Evolutionary conservation across 1,284 basidiomycete genomes (phyloP), one percentile per base, ranked within the genome.

Genomic region (Vanrija humicola): DNA sequence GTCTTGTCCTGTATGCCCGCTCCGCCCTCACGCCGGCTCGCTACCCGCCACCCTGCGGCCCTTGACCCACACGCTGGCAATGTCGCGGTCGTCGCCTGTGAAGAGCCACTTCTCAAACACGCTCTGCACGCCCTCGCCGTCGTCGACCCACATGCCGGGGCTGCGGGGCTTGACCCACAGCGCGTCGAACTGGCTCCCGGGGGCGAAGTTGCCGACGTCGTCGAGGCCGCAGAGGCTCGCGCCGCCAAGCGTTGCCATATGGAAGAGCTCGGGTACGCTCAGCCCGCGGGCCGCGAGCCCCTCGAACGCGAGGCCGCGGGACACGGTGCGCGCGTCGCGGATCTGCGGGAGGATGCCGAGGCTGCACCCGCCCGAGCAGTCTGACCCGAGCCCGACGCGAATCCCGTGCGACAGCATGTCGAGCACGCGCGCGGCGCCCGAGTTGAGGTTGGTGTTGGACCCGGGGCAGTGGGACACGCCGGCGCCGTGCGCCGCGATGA

Each of bases 381-480:
- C 93, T 43, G 89, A 92, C 3, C 93, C 93, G 19, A 97, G 79
- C 12, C 90, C 46, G 38, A 89, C 89, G 81, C 96, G 95, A 73
- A 97, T 83, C 0, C 90, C 91, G 52, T 77, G 78, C 72, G 95
- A 90, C 21, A 96, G 80, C 75, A 89, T 85, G 64, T 82, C 79
- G 4, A 88, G 88, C 10, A 98, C 83, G 21, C 82, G 83, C 2
- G 90, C 88, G 25, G 88, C 81, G 5, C 94, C 94, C 59, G 88
- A 91, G 42, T 86, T 82, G 54, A 98, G 70, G 76, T 96, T 89
- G 70, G 95, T 87, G 72, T 98, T 98, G 67, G 88, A 91, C 38
- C 86, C 88, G 16, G 95, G 94, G 71, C 94, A 98, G 75, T 98
- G 95, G 62, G 88, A 88, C 44, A 98, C 80, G 12, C 94, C 94